Conservation (phyloP, 106 monocot genomes). For the Dendrobium huoshanense region DNA sequence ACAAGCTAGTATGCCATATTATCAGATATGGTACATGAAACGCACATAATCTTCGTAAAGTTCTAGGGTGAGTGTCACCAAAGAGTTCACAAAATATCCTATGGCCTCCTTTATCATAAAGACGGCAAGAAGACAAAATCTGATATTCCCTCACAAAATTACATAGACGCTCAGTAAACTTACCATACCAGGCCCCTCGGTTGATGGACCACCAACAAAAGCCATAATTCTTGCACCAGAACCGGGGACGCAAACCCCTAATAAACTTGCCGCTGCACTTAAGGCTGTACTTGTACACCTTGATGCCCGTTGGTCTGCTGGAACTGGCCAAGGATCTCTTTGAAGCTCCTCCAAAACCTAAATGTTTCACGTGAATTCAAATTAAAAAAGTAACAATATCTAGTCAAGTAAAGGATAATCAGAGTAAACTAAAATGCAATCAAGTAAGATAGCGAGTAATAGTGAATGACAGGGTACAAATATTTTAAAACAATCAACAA, state of each 20-base stretch:
- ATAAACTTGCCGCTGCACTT: constrained; percentile 74
- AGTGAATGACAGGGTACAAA: background rate
- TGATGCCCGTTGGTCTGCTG: constrained; percentile 69
- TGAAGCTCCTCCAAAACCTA: constrained; percentile 94
- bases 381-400: background rate
- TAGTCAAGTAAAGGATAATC: background rate
- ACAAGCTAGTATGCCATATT: background rate
- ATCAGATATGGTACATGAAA: background rate
- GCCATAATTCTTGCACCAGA: constrained; percentile 99
- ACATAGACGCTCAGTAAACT: constrained; percentile 14
- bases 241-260: constrained; percentile 97
- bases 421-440: background rate
- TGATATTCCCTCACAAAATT: background rate
- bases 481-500: background rate
- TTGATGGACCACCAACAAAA: constrained; percentile 95
- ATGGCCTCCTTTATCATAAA: background rate
- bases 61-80: background rate
- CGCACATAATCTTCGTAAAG: background rate
- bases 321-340: constrained; percentile 89
- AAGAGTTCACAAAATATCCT: background rate
- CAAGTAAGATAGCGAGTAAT: background rate
- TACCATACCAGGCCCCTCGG: constrained; percentile 76
- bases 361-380: background rate
- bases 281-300: constrained; percentile 85
- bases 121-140: background rate